Conservation (phyloP, 495 filamentous ascomycete species). For the Podospora sp. region DNA sequence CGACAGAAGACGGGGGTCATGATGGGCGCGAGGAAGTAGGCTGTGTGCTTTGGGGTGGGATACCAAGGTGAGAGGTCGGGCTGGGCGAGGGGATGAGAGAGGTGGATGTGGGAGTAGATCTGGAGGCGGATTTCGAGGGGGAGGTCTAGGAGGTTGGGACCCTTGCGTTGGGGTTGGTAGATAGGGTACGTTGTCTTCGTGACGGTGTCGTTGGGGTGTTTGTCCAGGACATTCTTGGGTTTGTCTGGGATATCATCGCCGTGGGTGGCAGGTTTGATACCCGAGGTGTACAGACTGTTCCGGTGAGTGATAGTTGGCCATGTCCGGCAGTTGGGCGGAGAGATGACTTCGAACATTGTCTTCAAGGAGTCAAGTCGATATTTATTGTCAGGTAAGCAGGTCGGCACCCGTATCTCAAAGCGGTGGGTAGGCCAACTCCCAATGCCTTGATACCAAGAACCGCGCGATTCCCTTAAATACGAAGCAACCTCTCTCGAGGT, state of each 20-base stretch:
- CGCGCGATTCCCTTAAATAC: too few species aligned
- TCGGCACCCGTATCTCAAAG: too few species aligned
- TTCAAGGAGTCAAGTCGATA: neutral
- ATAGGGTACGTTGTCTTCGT: neutral
- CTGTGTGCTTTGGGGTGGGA: slow-evolving; percentile 31
- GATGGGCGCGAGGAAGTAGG: slow-evolving; percentile 33
- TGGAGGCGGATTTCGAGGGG: slow-evolving; percentile 40
- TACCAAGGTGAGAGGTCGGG: slow-evolving; percentile 43
- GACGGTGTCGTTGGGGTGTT: neutral
- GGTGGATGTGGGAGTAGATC: slow-evolving; percentile 39
- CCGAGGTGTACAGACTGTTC: neutral
- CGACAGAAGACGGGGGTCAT: neutral
- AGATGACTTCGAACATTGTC: neutral
- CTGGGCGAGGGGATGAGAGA: slow-evolving; percentile 42
- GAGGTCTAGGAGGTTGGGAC: slow-evolving; percentile 30
- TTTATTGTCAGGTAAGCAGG: neutral
- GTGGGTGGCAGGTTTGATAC: neutral
- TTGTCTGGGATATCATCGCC: neutral
- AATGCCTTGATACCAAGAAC: too few species aligned
- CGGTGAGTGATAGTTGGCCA: neutral
- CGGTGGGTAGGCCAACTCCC: too few species aligned
- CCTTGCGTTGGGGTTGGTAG: neutral
- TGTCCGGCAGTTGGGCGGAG: neutral
- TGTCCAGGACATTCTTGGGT: neutral
- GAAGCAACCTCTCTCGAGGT: too few species aligned